Conservation (phyloP, 2,329 filamentous ascomycete genomes). For the Cercospora citrullina region DNA sequence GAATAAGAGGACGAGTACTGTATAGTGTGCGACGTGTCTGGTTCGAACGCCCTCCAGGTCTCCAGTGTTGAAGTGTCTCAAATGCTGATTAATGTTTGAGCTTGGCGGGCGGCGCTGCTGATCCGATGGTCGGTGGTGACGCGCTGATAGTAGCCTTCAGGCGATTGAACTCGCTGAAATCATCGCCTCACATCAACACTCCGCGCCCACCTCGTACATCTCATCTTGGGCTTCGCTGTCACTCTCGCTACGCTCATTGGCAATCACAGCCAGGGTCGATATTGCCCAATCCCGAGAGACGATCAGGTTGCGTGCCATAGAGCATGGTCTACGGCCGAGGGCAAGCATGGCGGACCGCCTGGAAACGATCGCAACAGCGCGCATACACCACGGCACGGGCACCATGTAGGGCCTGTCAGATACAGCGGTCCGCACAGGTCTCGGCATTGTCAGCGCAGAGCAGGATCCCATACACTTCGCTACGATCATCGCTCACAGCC, state of each 20-base stretch:
- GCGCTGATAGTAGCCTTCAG: neutral
- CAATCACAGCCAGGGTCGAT: neutral
- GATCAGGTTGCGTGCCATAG: slow-evolving; percentile 3
- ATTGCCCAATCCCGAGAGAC: neutral
- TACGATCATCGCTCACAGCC: slow-evolving; percentile 26
- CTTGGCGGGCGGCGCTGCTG: slow-evolving; percentile 1
- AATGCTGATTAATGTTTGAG: neutral
- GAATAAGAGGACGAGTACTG: neutral
- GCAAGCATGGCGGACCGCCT: slow-evolving; percentile 64
- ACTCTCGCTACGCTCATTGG: neutral
- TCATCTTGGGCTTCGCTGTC: neutral
- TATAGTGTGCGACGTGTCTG: neutral
- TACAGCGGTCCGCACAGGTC: slow-evolving; percentile 25
- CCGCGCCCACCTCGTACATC: neutral
- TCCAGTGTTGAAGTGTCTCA: neutral
- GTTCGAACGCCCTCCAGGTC: neutral
- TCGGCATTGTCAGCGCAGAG: slow-evolving; percentile 24
- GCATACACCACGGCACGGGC: slow-evolving; percentile 32
- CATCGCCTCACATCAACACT: neutral
- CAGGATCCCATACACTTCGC: slow-evolving; percentile 26
- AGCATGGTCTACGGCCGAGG: slow-evolving; percentile 66
- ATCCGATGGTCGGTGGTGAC: slow-evolving; percentile 2
- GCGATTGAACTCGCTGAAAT: neutral
- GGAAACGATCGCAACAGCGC: slow-evolving; percentile 35
- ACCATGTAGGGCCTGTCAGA: slow-evolving; percentile 32